Conservation (phyloP, 2,329 filamentous ascomycete genomes). For the Pyrenophora seminiperda region DNA sequence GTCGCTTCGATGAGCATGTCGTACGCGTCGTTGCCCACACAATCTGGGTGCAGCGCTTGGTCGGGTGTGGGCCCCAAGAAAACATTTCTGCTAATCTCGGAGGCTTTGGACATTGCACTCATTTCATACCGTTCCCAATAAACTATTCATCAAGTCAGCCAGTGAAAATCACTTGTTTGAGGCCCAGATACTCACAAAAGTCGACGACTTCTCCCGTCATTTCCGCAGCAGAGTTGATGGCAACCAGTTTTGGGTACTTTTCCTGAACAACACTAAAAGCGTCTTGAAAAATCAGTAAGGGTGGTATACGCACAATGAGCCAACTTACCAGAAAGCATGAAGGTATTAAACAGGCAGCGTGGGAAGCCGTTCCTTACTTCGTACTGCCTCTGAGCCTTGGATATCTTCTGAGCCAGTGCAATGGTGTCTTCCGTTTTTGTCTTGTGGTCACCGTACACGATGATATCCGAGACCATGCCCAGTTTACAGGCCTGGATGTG, state of each 20-base stretch:
- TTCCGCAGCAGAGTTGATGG: constrained; percentile 72
- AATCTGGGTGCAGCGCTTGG: constrained; percentile 54
- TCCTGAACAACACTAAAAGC: constrained; percentile 64
- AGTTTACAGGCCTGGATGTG: constrained; percentile 92
- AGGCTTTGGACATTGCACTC: constrained; percentile 88
- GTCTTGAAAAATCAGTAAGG: constrained; percentile 29
- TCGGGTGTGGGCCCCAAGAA: constrained; percentile 90
- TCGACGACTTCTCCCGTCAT: constrained; percentile 81
- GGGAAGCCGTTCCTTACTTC: constrained; percentile 68
- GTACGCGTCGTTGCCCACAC: constrained; percentile 62
- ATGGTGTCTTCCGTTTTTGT: constrained; percentile 67
- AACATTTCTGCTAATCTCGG: constrained; percentile 87
- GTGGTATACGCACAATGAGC: neutral
- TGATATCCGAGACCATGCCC: constrained; percentile 85
- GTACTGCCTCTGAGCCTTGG: constrained; percentile 73
- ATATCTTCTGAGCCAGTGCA: constrained; percentile 67
- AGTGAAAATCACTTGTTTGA: neutral
- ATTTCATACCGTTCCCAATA: constrained; percentile 89
- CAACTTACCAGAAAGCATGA: constrained; percentile 66
- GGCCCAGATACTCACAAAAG: constrained; percentile 63
- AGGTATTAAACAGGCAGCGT: constrained; percentile 77
- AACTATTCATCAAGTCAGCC: constrained; percentile 49
- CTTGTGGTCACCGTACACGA: constrained; percentile 82
- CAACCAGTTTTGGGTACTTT: constrained; percentile 71
- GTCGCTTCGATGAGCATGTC: constrained; percentile 89